phyloP scores from a whole-genome alignment of 176 grass and related monocot species.

The Aegilops sharonensis region DNA sequence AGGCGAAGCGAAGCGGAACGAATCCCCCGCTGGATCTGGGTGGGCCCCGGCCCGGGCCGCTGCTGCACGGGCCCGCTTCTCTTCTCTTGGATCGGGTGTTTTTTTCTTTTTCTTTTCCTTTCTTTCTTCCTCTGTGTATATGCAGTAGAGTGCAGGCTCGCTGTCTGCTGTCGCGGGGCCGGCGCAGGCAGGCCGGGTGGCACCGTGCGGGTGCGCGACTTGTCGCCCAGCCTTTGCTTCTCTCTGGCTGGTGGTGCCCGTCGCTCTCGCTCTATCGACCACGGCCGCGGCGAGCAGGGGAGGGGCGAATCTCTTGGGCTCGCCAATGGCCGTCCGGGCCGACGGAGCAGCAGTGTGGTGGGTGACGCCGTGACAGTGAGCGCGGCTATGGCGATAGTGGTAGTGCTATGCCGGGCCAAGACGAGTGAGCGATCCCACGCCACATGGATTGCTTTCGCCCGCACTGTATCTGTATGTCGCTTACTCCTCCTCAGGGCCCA shows the following conservation, averaged over 20 bases:
- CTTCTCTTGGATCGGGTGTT: slow-evolving; percentile 21
- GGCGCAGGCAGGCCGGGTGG: background rate
- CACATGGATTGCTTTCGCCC: background rate
- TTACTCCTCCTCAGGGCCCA: too few relatives aligned
- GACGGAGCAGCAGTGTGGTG: background rate
- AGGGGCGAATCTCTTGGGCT: background rate
- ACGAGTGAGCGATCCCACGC: background rate
- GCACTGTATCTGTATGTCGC: background rate
- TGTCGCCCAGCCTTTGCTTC: background rate
- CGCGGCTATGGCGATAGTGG: background rate
- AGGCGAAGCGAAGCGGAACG: background rate
- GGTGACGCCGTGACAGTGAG: background rate
- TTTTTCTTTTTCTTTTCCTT: too few relatives aligned
- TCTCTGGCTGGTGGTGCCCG: background rate
- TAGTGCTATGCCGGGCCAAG: background rate
- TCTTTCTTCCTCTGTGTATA: too few relatives aligned
- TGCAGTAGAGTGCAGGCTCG: too few relatives aligned
- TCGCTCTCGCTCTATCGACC: background rate
- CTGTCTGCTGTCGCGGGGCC: background rate
- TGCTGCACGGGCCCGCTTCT: background rate
- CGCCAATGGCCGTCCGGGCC: background rate
- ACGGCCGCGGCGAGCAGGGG: background rate
- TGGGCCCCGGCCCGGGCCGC: background rate
- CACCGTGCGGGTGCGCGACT: background rate
- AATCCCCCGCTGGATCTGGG: slow-evolving; percentile 39